Conservation (phyloP, 2,329 filamentous ascomycete species). For the Colletotrichum destructivum region DNA sequence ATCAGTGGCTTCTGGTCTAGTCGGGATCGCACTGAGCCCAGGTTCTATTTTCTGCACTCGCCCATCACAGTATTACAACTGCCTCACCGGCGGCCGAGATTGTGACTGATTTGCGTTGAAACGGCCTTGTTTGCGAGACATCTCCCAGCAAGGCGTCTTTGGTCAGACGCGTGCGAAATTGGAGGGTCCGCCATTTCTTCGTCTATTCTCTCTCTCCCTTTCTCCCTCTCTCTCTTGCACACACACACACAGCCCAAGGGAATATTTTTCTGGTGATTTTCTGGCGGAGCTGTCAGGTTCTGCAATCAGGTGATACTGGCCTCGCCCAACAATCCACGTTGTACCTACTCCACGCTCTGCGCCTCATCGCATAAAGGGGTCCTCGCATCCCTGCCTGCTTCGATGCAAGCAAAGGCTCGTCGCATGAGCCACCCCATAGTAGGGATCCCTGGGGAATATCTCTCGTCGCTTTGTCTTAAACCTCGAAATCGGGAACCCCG, state of each 20-base stretch:
- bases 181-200: slow-evolving; percentile 25
- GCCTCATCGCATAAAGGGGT: slow-evolving; percentile 41
- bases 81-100: not conserved
- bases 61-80: not conserved
- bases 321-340: slow-evolving; percentile 16
- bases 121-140: slow-evolving; percentile 8
- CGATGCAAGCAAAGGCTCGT: slow-evolving; percentile 35
- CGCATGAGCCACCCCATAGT: slow-evolving; percentile 36
- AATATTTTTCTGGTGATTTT: too few relatives aligned
- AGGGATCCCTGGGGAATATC: slow-evolving; percentile 12
- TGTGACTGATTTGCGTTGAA: slow-evolving; percentile 11
- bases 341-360: slow-evolving; percentile 29
- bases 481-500: slow-evolving; percentile 11
- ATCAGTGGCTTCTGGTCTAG: slow-evolving; percentile 8
- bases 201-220: not conserved
- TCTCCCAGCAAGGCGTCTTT: slow-evolving; percentile 9
- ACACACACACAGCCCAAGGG: too few relatives aligned
- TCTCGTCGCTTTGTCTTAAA: not conserved
- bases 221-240: too few relatives aligned
- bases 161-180: slow-evolving; percentile 23
- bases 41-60: not conserved
- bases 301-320: not conserved
- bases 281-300: not conserved
- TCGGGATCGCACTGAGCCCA: slow-evolving; percentile 1
- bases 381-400: slow-evolving; percentile 27